Evolutionary conservation across 441 rosid genomes (phyloP), one percentile per base, ranked within the genome.

Genomic region (Erodium moschatum): DNA sequence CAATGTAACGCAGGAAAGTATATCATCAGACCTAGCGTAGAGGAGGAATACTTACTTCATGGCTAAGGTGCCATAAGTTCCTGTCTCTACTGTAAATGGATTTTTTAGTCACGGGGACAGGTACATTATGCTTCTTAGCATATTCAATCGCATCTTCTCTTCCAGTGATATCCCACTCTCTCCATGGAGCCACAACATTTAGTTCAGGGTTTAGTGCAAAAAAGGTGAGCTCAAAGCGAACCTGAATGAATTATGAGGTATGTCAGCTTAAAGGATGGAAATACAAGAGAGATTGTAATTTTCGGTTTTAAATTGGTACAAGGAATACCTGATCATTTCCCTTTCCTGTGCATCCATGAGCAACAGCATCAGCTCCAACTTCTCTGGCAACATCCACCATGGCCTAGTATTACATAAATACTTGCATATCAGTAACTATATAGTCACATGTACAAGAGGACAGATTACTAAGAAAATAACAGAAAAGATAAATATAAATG

Each of bases 291-390:
- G 1, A 11, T 5, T 18, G 7, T 72, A 64, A 5, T 60, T 35
- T 35, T 16, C 4, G 48, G 46, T 52, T 40, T 40, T 40, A 54
- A 62, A 27, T 56, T 44, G 64, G 10, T 29, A 5, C 8, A 38
- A 71, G 31, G 66, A 81, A 74, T 85, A 82, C 98, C 92, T 90
- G 97, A 82, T 92, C 97, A 82, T 92, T 92, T 82, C 98, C 97
- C 85, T 93, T 93, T 61, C 98, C 97, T 1, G 96, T 93, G 82
- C 98, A 93, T 65, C 98, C 97, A 74, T 93, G 98, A 24, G 98
- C 78, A 68, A 90, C 96, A 21, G 97, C 95, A 78, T 93, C 98
- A 4, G 97, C 97, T 78, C 97, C 98, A 79, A 92, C 92, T 76
- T 92, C 96, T 69, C 76, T 92, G 35, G 98, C 98, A 75, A 85